Base-by-base conservation (phyloP, 805 yeast genomes). In the Candida pini region DNA sequence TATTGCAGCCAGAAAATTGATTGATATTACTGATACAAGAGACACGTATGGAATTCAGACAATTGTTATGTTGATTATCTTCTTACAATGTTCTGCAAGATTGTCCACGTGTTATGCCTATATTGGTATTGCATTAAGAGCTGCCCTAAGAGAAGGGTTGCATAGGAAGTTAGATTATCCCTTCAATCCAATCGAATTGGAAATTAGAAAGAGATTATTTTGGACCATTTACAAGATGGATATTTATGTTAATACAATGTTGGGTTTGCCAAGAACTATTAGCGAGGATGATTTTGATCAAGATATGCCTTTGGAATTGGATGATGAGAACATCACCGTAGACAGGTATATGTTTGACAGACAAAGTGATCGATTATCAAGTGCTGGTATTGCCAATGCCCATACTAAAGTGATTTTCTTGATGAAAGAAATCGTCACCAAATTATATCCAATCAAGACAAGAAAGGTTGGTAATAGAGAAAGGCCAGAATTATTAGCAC, bases 171-270 rank as follows among this genome's bases (percentile, higher is more conserved):
- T 86, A 23, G 64, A 76, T 28, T 67, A 75, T 45, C 69, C 55
- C 12, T 76, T 78, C 45, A 81, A 81, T 45, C 89, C 89, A 1
- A 78, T 88, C 22, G 94, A 85, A 52, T 64, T 78, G 25, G 96
- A 89, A 51, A 81, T 85, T 2, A 68, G 95, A 40, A 88, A 87
- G 57, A 68, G 96, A 39, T 61, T 89, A 27, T 88, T 88, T 55
- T 88, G 90, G 84, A 81, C 96, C 1, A 80, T 88, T 42, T 82
- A 84, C 56, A 88, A 88, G 55, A 82, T 87, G 81, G 96, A 89
- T 52, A 77, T 86, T 28, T 88, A 89, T 54, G 84, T 87, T 49
- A 85, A 84, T 54, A 82, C 95, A 7, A 78, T 88, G 63, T 56
- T 89, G 44, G 96, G 96, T 2, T 64, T 88, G 33, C 97, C 97